These are phyloP conservation scores for Diaporthe sp. DNA, from an alignment of 2,329 filamentous ascomycete species.

Conservation along the genomic window DNA sequence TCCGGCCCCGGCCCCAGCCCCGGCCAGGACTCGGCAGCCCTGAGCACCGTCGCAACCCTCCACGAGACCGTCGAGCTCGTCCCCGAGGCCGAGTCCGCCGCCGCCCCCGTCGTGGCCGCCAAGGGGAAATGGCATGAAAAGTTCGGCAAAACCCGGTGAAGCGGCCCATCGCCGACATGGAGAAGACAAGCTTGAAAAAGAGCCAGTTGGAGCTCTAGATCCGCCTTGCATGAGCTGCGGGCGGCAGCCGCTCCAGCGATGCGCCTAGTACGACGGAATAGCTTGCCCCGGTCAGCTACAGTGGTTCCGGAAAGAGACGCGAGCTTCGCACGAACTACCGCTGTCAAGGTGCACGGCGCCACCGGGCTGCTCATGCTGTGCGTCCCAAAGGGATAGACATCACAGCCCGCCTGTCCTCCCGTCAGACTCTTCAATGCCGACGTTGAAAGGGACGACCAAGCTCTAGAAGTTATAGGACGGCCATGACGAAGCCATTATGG, in stretches of 20 bases:
- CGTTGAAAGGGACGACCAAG: too few relatives aligned
- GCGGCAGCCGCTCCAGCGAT: too few relatives aligned
- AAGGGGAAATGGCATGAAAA: constrained; percentile 73
- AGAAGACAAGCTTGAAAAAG: background rate
- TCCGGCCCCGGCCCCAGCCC: constrained; percentile 1
- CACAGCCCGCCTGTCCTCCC: background rate
- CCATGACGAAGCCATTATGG: background rate
- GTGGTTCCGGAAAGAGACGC: too few relatives aligned
- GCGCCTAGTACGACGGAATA: background rate
- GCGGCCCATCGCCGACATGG: too few relatives aligned
- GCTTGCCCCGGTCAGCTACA: background rate
- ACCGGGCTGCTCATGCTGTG: too few relatives aligned
- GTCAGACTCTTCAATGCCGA: background rate
- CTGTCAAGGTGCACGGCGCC: too few relatives aligned
- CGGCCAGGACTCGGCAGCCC: constrained; percentile 43
- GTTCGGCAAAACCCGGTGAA: constrained; percentile 64
- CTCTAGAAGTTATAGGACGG: background rate
- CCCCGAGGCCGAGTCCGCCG: constrained; percentile 50
- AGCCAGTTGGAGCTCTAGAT: background rate
- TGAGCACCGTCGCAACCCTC: constrained; percentile 68
- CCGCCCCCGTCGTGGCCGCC: constrained; percentile 48
- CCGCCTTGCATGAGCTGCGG: background rate
- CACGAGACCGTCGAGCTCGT: constrained; percentile 75
- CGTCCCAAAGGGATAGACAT: too few relatives aligned
- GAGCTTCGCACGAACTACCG: background rate